phyloP scores from a whole-genome alignment of 805 yeast genomes.

The Barnettozyma vustinii region DNA sequence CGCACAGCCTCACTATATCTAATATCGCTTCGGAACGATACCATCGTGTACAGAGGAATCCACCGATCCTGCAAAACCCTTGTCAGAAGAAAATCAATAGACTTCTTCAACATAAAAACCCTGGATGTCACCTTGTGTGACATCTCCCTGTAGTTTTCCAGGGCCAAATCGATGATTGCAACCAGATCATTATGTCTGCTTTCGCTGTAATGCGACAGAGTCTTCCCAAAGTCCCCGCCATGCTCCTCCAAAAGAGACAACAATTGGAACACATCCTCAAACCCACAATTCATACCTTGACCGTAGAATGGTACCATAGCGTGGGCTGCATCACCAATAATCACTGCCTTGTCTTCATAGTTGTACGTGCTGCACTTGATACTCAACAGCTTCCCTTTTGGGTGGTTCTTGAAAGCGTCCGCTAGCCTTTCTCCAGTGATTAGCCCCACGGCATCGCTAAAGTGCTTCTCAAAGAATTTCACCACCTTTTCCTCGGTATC shows the following conservation, averaged over 20 bases:
- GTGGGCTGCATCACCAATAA: constrained; percentile 93
- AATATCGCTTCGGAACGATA: constrained; percentile 80
- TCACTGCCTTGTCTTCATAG: constrained; percentile 51
- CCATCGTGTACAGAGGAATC: constrained; percentile 90
- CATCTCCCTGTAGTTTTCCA: constrained; percentile 83
- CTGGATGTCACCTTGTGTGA: constrained; percentile 67
- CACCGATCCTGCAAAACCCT: constrained; percentile 54
- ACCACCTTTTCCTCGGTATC: constrained; percentile 39
- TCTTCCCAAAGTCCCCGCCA: neutral
- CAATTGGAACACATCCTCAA: constrained; percentile 78
- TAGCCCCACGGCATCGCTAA: constrained; percentile 68
- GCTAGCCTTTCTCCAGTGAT: constrained; percentile 56
- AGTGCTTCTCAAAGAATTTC: constrained; percentile 52
- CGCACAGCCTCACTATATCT: constrained; percentile 64
- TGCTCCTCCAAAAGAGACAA: constrained; percentile 32
- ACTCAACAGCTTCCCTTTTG: constrained; percentile 75
- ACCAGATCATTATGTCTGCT: constrained; percentile 57
- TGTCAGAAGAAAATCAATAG: constrained; percentile 61
- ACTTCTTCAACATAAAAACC: constrained; percentile 58
- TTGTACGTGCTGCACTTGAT: constrained; percentile 68
- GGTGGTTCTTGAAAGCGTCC: constrained; percentile 50
- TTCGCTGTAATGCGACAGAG: constrained; percentile 14
- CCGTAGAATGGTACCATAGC: constrained; percentile 98
- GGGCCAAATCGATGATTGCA: constrained; percentile 74
- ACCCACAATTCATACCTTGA: constrained; percentile 95